Base-by-base conservation (phyloP, 371 early-diverging fungal species). In the Rhizopus arrhizus region DNA sequence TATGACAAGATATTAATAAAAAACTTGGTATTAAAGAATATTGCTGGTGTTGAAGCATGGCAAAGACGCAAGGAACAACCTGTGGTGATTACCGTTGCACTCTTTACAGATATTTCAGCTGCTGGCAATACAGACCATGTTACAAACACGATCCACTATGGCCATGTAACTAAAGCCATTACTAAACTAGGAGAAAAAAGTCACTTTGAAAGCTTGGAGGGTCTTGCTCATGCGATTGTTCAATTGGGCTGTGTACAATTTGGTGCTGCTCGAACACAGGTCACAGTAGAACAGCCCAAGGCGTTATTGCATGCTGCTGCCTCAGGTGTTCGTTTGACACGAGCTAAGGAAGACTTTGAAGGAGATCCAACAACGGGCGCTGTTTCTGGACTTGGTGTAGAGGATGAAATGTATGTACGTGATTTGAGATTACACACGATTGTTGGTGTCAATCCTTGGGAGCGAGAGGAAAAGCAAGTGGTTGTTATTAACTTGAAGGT, bases 401-500 rank as follows among this genome's bases (percentile, higher is more conserved):
- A 71, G 13, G 80, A 80, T 60, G 70, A 79, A 42, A 89, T 95
- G 56, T 89, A 91, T 72, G 90, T 98, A 54, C 83, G 90, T 62
- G 87, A 89, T 67, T 74, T 98, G 49, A 77, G 84, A 11, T 76
- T 93, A 12, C 87, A 83, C 61, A 87, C 94, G 15, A 93, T 98
- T 53, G 91, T 98, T 57, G 99, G 99, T 40, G 90, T 97, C 28
- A 93, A 96, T 69, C 88, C 93, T 12, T 96, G 95, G 93, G 98
- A 98, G 78, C 85, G 98, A 12, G 91, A 93, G 68, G 93, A 94
- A 73, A 93, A 92, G 69, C 98, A 98, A 68, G 85, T 90, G 0
- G 91, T 98, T 7, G 69, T 94, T 3, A 64, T 97, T 57, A 91
- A 91, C 57, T 59, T 98, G 56, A 81, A 78, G 33, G 81, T 95